Conservation (phyloP, 495 filamentous ascomycete species). For the Neurospora tetrasperma region DNA sequence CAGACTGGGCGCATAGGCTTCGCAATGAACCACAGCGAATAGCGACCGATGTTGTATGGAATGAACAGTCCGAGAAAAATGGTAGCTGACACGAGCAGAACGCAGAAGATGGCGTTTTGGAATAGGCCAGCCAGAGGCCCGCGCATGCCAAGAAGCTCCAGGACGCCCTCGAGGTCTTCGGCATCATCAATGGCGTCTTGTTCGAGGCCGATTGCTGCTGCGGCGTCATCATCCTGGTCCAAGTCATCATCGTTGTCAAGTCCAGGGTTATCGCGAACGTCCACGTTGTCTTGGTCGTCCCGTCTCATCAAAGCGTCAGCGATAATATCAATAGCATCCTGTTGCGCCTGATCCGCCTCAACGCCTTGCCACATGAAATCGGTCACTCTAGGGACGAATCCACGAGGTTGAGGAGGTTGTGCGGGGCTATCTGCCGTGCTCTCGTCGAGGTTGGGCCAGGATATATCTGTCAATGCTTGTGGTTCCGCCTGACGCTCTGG, state of each 20-base stretch:
- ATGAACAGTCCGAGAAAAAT: slow-evolving; percentile 78
- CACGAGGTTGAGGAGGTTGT: slow-evolving; percentile 14
- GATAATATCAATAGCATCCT: slow-evolving; percentile 16
- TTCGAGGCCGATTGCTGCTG: slow-evolving; percentile 32
- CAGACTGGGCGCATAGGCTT: slow-evolving; percentile 69
- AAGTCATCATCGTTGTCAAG: slow-evolving; percentile 22
- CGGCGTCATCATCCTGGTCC: slow-evolving; percentile 31
- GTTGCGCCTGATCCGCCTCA: slow-evolving; percentile 26
- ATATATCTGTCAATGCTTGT: neutral
- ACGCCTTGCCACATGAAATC: slow-evolving; percentile 39
- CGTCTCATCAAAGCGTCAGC: slow-evolving; percentile 22
- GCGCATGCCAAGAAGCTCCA: slow-evolving; percentile 94
- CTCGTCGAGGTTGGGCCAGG: neutral
- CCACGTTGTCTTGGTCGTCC: slow-evolving; percentile 18
- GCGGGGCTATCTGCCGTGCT: neutral
- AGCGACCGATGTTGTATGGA: slow-evolving; percentile 82
- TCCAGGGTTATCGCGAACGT: slow-evolving; percentile 24
- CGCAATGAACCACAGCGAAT: slow-evolving; percentile 66
- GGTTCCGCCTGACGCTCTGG: neutral
- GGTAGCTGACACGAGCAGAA: slow-evolving; percentile 77
- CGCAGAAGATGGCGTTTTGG: slow-evolving; percentile 91
- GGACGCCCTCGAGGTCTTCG: slow-evolving; percentile 94
- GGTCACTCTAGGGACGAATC: slow-evolving; percentile 29
- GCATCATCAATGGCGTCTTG: slow-evolving; percentile 60
- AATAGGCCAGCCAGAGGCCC: slow-evolving; percentile 81